Percentiles rank a stretch among this genome's conserved stretches.
phyloP scores from a whole-genome alignment of 805 yeast species.

The Ogataea nitratoaversa region DNA sequence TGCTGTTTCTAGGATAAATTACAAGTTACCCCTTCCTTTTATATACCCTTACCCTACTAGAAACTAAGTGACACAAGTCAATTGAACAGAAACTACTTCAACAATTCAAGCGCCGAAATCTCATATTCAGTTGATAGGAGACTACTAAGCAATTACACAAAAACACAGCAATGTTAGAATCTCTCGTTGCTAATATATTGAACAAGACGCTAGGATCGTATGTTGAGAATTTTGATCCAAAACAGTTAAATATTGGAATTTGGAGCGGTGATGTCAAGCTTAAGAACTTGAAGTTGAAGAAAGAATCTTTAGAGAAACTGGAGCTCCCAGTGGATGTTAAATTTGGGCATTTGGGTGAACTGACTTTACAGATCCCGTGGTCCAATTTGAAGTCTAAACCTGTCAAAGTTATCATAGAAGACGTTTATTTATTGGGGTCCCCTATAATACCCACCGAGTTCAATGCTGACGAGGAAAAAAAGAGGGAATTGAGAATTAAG shows the following conservation, averaged over 20 bases:
- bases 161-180: conserved; percentile 48
- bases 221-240: conserved; percentile 93
- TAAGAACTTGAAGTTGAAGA: conserved; percentile 69
- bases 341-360: conserved; percentile 85
- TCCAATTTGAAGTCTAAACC: conserved; percentile 90
- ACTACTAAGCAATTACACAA: not conserved
- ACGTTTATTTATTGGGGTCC: conserved; percentile 76
- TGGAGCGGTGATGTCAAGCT: conserved; percentile 97
- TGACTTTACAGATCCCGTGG: conserved; percentile 95
- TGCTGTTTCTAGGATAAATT: too few species aligned
- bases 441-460: conserved; percentile 61
- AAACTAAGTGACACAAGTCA: too few species aligned
- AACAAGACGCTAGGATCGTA: conserved; percentile 66
- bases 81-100: too few species aligned
- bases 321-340: conserved; percentile 82
- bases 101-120: too few species aligned
- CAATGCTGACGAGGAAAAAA: conserved; percentile 53
- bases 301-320: conserved; percentile 84
- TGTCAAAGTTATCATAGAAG: conserved; percentile 80
- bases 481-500: conserved; percentile 59
- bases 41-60: too few species aligned
- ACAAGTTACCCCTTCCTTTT: too few species aligned
- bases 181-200: conserved; percentile 58
- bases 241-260: conserved; percentile 90
- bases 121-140: too few species aligned